These are phyloP conservation scores for Colletotrichum zoysiae DNA, from an alignment of 2,329 filamentous ascomycete genomes.

Conservation along the genomic window DNA sequence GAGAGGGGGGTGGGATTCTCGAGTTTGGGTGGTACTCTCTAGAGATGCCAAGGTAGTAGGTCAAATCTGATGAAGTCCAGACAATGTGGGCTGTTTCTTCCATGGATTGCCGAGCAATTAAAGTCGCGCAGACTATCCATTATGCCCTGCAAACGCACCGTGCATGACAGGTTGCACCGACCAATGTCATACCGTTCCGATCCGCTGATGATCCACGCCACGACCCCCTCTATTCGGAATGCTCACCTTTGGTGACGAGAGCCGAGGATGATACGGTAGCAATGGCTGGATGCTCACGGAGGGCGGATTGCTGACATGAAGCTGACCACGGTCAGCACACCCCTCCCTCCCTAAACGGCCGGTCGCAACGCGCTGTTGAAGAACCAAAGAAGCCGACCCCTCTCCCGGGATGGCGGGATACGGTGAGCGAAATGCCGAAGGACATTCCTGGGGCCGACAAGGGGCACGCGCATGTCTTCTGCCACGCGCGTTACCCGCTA, in stretches of 20 bases:
- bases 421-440: slow-evolving; percentile 25
- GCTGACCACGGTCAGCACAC: slow-evolving; percentile 9
- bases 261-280: slow-evolving; percentile 18
- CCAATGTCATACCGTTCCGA: slow-evolving; percentile 15
- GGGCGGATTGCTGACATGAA: slow-evolving; percentile 4
- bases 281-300: slow-evolving; percentile 1
- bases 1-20: neutral
- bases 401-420: slow-evolving; percentile 18
- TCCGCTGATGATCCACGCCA: slow-evolving; percentile 10
- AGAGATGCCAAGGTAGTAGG: no score
- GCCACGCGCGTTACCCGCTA: slow-evolving; percentile 32
- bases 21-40: neutral
- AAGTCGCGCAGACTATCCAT: neutral
- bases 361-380: neutral
- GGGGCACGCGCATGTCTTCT: neutral
- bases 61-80: neutral
- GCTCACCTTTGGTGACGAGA: slow-evolving; percentile 7
- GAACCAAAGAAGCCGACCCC: neutral
- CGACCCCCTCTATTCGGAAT: neutral
- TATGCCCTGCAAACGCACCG: neutral
- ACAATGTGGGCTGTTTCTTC: neutral
- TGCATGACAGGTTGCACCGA: slow-evolving; percentile 19
- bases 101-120: neutral
- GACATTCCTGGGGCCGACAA: neutral
- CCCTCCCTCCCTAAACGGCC: neutral